A percentile compares a stretch with the other conserved stretches of the same genome.
These are phyloP conservation scores for Favolaschia claudopus DNA, from an alignment of 768 basidiomycete species.

Conservation along the genomic window DNA sequence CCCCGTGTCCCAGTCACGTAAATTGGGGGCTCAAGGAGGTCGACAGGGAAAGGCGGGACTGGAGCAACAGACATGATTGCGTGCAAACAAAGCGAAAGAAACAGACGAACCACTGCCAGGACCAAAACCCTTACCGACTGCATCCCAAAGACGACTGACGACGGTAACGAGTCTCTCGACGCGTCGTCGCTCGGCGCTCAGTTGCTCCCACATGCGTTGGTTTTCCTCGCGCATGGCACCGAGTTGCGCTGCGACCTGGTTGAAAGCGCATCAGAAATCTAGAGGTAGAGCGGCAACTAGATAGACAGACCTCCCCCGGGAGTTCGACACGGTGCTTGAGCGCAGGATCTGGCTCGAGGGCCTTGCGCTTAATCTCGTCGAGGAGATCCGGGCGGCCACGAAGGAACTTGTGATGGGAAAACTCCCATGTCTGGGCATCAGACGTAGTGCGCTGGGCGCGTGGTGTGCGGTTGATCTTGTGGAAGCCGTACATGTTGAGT, in stretches of 20 bases:
- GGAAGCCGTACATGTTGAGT: conserved; percentile 96
- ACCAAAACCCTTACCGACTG: conserved; percentile 58
- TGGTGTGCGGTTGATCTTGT: conserved; percentile 92
- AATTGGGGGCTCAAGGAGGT: conserved; percentile 75
- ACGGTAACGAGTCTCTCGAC: conserved; percentile 67
- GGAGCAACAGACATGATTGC: neutral
- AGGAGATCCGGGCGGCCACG: conserved; percentile 82
- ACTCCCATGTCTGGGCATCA: conserved; percentile 88
- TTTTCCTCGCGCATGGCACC: conserved; percentile 78
- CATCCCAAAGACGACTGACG: conserved; percentile 69
- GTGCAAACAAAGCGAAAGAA: conserved; percentile 3
- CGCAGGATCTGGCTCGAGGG: conserved; percentile 79
- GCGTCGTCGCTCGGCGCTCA: conserved; percentile 63
- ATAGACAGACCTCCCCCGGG: conserved; percentile 72
- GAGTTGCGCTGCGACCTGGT: conserved; percentile 67
- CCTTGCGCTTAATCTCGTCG: conserved; percentile 88
- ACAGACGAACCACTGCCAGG: conserved; percentile 58
- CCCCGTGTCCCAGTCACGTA: conserved; percentile 70
- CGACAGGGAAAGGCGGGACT: conserved; percentile 58
- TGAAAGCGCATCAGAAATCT: conserved; percentile 23
- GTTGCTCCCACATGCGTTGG: conserved; percentile 62
- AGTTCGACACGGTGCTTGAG: conserved; percentile 78
- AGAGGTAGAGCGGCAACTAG: conserved; percentile 25
- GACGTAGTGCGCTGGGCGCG: conserved; percentile 83
- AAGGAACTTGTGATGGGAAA: conserved; percentile 87